Evolutionary conservation across 192 early-diverging fungal genomes (phyloP), one percentile per base, ranked within the genome.

Genomic region (Entomortierella parvispora): DNA sequence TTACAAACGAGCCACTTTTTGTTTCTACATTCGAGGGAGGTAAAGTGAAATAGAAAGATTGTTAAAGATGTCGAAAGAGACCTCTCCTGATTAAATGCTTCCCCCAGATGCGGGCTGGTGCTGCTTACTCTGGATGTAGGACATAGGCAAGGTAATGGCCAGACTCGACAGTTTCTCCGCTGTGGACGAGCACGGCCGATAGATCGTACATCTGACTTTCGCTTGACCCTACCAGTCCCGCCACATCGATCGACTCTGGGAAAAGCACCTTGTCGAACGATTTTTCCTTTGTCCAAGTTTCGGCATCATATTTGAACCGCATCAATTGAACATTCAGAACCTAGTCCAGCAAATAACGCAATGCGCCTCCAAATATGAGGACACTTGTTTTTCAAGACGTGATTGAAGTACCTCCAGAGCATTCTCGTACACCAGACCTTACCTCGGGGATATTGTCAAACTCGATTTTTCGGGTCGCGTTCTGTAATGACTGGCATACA

Each of bases 121-220:
- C 15, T 17, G 23, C 77, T 29, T 63, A 82, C 81, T 33, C n/a
- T 37, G 48, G 33, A 31, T 80, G 62, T 11, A 63, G 37, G 18
- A 78, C 81, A 64, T 80, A 62, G 8, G 81, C 79, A 23, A 80
- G 10, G 48, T 72, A 82, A 31, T 82, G 81, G 11, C 81, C 81
- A 20, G 81, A 80, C 44, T 82, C 66, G 28, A 79, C 79, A 20
- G 79, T 71, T 45, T 79, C 49, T 28, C 81, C 81, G 32, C 65
- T 74, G 43, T 82, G 81, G 8, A 79, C 65, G 2, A 82, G 79
- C 23, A 80, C 81, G n/a, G 67, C 81, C 2, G 65, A 57, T 9
- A 82, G 70, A 9, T 82, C 79, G 26, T 82, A 82, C 1, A 65
- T 29, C 0, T 49, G 48, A 7, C 46, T 42, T 4, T 58, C 25